Evolutionary conservation across 768 basidiomycete genomes (phyloP).

Genomic region (Lactarius trivialis): DNA sequence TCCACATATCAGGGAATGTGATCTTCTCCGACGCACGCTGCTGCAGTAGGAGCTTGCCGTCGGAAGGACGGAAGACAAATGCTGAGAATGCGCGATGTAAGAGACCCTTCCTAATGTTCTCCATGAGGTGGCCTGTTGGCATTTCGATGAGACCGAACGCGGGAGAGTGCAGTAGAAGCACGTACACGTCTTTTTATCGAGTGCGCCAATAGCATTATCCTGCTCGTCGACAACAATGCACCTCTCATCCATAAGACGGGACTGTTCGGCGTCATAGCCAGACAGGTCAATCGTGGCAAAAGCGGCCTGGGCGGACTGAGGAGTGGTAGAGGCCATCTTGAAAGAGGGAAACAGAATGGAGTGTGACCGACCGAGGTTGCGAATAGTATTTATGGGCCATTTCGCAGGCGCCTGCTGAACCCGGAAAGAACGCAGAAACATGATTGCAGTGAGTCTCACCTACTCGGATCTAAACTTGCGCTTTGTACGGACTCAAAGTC

Average conservation of each 20-base stretch:
- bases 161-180: neutral
- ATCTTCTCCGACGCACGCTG: conserved; percentile 98
- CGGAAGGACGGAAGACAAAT: conserved; percentile 90
- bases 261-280: conserved; percentile 87
- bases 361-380: neutral
- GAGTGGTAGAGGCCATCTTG: conserved; percentile 34
- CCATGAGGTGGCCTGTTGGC: conserved; percentile 86
- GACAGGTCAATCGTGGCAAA: conserved; percentile 74
- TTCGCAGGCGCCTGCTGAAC: neutral
- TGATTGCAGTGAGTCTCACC: neutral
- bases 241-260: conserved; percentile 90
- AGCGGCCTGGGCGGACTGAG: conserved; percentile 8
- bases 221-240: conserved; percentile 90
- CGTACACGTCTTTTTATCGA: conserved; percentile 95
- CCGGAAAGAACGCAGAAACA: neutral
- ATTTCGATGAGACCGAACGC: neutral
- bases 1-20: conserved; percentile 99
- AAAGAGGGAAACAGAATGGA: conserved; percentile 2
- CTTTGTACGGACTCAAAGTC: conserved; percentile 10
- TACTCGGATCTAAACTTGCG: conserved; percentile 1
- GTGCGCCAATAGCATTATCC: conserved; percentile 76
- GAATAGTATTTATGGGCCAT: conserved; percentile 15
- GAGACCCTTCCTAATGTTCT: conserved; percentile 88
- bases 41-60: conserved; percentile 90
- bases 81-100: conserved; percentile 98